A percentile compares a stretch with the other conserved stretches of the same genome.
Evolutionary conservation across 202 grass and related monocot genomes (phyloP).

Genomic region (Musa balbisiana): DNA sequence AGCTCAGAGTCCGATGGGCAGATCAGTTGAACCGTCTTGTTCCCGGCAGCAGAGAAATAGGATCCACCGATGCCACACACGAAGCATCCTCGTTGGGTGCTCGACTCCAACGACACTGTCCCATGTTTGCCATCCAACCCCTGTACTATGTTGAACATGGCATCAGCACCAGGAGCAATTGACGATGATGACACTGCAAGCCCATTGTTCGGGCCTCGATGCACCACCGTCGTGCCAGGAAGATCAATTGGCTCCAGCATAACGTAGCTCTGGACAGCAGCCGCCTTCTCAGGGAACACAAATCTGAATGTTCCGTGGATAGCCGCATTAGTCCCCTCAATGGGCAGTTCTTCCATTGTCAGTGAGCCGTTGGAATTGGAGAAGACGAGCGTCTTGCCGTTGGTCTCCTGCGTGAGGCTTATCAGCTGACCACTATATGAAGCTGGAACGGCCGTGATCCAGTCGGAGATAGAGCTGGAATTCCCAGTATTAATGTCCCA

Average conservation of each 20-base stretch:
- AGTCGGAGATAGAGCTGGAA: slow-evolving; percentile 36
- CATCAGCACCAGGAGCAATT: slow-evolving; percentile 12
- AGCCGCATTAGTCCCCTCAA: slow-evolving; percentile 38
- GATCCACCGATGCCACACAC: slow-evolving; percentile 19
- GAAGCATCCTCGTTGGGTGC: slow-evolving; percentile 52
- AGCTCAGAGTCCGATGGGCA: slow-evolving; percentile 30
- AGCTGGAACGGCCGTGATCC: slow-evolving; percentile 53
- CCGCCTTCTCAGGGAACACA: slow-evolving; percentile 10
- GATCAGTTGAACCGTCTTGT: slow-evolving; percentile 28
- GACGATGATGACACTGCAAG: slow-evolving; percentile 25
- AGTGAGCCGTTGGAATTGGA: slow-evolving; percentile 53
- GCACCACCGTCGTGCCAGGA: slow-evolving; percentile 48
- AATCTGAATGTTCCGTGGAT: slow-evolving; percentile 63
- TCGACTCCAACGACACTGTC: slow-evolving; percentile 53
- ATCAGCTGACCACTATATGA: slow-evolving; percentile 57
- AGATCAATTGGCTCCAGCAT: slow-evolving; percentile 64
- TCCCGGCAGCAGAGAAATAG: slow-evolving; percentile 29
- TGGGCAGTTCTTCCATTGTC: slow-evolving; percentile 46
- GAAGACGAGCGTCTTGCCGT: slow-evolving; percentile 32
- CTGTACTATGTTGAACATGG: slow-evolving; percentile 37
- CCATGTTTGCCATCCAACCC: slow-evolving; percentile 40
- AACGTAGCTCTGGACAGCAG: background rate
- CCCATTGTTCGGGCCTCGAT: slow-evolving; percentile 25
- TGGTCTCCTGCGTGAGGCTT: slow-evolving; percentile 41
- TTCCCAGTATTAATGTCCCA: slow-evolving; percentile 50